Evolutionary conservation across 2,329 filamentous ascomycete genomes (phyloP).

Genomic region (Amauroascus verrucosus): DNA sequence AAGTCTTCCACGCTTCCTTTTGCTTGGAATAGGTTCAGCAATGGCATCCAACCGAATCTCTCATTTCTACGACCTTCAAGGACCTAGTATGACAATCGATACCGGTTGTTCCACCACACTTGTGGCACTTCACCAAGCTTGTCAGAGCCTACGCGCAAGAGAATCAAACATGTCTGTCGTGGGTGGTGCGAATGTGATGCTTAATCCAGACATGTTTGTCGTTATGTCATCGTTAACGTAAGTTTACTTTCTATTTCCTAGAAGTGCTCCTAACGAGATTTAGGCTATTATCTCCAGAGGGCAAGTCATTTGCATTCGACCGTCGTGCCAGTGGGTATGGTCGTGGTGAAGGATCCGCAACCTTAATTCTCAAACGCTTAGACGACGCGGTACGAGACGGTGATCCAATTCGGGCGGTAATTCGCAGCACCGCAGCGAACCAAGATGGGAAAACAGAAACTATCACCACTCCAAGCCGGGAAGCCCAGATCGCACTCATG

Average conservation of each 20-base stretch:
- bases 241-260: too few species aligned
- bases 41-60: slow-evolving; percentile 24
- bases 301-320: slow-evolving; percentile 25
- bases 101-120: slow-evolving; percentile 23
- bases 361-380: slow-evolving; percentile 34
- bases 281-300: slow-evolving; percentile 13
- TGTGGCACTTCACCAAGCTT: slow-evolving; percentile 24
- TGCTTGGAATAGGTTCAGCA: not conserved
- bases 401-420: slow-evolving; percentile 35
- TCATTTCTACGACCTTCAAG: slow-evolving; percentile 22
- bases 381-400: slow-evolving; percentile 31
- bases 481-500: slow-evolving; percentile 23
- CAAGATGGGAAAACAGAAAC: slow-evolving; percentile 36
- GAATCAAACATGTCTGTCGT: slow-evolving; percentile 16
- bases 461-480: slow-evolving; percentile 31
- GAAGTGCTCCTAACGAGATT: too few species aligned
- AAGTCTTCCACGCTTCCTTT: not conserved
- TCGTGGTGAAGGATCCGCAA: slow-evolving; percentile 35
- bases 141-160: slow-evolving; percentile 16
- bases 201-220: not conserved
- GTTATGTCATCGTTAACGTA: not conserved
- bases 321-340: slow-evolving; percentile 34
- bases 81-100: slow-evolving; percentile 23
- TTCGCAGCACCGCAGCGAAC: slow-evolving; percentile 31
- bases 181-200: not conserved